Base-by-base conservation (phyloP, 441 rosid species). In the Adansonia madagascariensis region DNA sequence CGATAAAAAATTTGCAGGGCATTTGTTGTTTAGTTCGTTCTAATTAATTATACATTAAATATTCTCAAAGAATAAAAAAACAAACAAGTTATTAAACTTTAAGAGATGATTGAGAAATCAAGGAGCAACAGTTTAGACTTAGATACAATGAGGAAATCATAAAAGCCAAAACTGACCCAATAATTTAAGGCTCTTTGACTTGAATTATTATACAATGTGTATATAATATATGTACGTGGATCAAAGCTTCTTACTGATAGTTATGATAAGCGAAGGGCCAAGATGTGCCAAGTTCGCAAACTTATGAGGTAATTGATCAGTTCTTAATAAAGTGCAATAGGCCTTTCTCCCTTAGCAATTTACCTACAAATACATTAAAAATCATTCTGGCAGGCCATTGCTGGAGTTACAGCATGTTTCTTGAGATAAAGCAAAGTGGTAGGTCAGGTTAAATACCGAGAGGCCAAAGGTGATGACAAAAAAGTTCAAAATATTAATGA, bases 401-500 rank as follows among this genome's bases (percentile, higher is more conserved):
- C 55, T 20, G 43, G 55, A 43, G 68, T 44, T 59, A 53, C 43
- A 59, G 67, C 55, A 73, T 59, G 68, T 59, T 73, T 44, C 67
- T 59, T 73, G 82, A 71, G 75, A 71, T 52, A 31, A 31, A 46
- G 53, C 74, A 49, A 68, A 79, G 75, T 80, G 87, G 80, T 81
- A 77, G 84, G 79, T 31, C 35, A 31, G 35, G 35, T 31, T 31
- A 31, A 31, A 31, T 31, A 31, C 4, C 35, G 76, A 70, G 77
- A 77, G 52, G 18, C 79, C 72, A 77, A 68, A 76, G 74, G 69
- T 62, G 77, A 27, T 35, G 15, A 52, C 15, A 63, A 63, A 75
- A 52, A 31, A 43, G 82, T 94, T 94, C 97, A 91, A 94, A 88
- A 85, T 74, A 75, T 75, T 86, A 87, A 93, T 92, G 95, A 90